Conservation (phyloP, 257 asterid species). For the Solanum raphanifolium region DNA sequence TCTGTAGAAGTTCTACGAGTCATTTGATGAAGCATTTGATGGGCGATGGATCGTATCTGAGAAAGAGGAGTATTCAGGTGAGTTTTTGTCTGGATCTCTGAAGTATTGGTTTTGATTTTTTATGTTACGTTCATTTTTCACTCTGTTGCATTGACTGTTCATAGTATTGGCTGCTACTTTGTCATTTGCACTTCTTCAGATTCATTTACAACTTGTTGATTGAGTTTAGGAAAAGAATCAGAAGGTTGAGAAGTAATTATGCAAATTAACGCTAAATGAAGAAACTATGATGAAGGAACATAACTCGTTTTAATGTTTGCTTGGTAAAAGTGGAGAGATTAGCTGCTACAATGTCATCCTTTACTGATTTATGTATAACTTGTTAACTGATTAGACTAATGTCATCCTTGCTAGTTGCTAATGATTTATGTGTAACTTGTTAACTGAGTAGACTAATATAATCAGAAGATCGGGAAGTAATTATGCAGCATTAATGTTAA, state of each 20-base stretch:
- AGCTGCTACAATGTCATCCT: not conserved
- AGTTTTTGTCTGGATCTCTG: conserved; percentile 3
- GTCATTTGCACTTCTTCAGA: not conserved
- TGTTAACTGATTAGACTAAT: not conserved
- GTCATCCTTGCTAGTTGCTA: too few species aligned
- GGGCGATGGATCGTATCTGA: conserved; percentile 76
- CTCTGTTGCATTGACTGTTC: not conserved
- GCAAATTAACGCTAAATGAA: not conserved
- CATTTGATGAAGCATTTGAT: conserved; percentile 74
- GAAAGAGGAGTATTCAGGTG: conserved; percentile 70
- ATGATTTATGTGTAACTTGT: not conserved
- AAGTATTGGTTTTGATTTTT: not conserved
- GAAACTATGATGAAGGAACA: not conserved
- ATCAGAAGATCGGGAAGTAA: not conserved
- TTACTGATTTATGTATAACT: not conserved
- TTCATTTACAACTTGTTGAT: not conserved
- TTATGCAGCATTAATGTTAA: not conserved
- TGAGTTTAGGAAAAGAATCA: not conserved
- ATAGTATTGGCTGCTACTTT: not conserved
- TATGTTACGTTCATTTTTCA: not conserved
- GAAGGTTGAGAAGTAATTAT: not conserved
- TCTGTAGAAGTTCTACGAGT: conserved; percentile 61
- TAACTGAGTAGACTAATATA: not conserved
- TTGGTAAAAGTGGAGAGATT: not conserved
- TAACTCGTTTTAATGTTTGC: not conserved